Conservation (phyloP, 139 green algal genomes). For the Picochlorum sp. region DNA sequence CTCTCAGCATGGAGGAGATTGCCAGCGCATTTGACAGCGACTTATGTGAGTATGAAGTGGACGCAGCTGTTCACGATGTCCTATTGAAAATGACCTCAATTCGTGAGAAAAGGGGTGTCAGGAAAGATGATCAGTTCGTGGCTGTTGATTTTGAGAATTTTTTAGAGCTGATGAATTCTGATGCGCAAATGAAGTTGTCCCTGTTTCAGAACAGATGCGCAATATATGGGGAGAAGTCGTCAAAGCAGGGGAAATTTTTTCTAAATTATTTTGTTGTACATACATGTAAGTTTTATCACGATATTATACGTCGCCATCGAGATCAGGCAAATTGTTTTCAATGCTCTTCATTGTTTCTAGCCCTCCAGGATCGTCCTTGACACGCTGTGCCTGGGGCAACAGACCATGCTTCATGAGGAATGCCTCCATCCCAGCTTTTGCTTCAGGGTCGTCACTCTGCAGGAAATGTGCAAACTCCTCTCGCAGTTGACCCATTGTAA, state of each 20-base stretch:
- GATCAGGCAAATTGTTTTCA: constrained; percentile 4
- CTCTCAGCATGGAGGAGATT: constrained; percentile 13
- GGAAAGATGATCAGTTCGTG: too few species aligned
- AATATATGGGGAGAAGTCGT: too few species aligned
- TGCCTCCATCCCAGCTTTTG: constrained; percentile 1
- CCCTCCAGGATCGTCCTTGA: constrained; percentile 5
- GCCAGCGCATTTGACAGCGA: constrained; percentile 14
- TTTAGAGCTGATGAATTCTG: too few species aligned
- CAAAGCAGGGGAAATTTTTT: background rate
- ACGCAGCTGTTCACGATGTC: constrained; percentile 14
- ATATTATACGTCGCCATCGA: background rate
- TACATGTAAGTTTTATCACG: background rate
- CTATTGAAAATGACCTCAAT: constrained; percentile 10
- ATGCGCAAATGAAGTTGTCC: too few species aligned
- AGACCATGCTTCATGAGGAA: background rate
- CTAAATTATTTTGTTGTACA: background rate
- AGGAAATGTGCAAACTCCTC: constrained; percentile 14
- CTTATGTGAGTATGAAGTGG: constrained; percentile 20
- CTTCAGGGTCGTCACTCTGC: background rate
- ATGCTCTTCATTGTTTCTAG: constrained; percentile 12
- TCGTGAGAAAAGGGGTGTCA: background rate
- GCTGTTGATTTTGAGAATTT: too few species aligned
- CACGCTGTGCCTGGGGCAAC: background rate
- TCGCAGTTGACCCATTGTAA: constrained; percentile 22
- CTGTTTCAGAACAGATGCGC: too few species aligned